Evolutionary conservation across 768 basidiomycete species (phyloP), one percentile per base, ranked within the genome.

Genomic region (Sistotremastrum niveocremeum): DNA sequence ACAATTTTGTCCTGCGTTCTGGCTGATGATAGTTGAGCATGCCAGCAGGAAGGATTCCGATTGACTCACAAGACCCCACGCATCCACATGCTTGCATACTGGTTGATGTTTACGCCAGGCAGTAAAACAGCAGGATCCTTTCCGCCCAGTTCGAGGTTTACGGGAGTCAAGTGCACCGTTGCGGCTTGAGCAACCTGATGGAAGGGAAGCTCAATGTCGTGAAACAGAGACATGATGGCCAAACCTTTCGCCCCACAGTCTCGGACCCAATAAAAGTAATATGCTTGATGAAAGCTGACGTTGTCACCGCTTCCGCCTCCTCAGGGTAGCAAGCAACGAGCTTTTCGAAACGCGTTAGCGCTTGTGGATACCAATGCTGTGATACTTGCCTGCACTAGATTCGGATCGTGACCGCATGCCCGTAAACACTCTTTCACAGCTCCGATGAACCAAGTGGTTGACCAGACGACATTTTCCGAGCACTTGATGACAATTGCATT

Each of bases 241-340:
- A 10, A 37, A 82, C 84, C 69, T 79, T 77, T 41, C 81, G 78
- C 32, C 87, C 87, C 41, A 87, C 74, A 42, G 66, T 65, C 54
- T 85, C 84, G 4, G 84, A 88, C 29, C 88, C 84, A 58, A 93
- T 90, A 59, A 94, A 94, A 2, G 90, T 95, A 51, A 98, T 93
- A 56, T 99, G 95, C 56, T 84, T 86, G 50, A 99, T 82, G 30
- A 72, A 56, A 0, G 84, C 77, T 1, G 83, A 80, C 60, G 66
- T 76, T 0, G 90, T 98, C 40, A 99, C 61, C 1, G 76, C 76
- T 42, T 81, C 76, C 1, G 90, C 95, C 51, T 87, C 73, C 36
- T 90, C 83, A 0, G 94, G 93, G 59, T 79, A 84, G 59, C 91
- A 95, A 51, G 82, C 83, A 30, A 91, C 82, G 11, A 89, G 70